These are phyloP conservation scores for Priceomyces castillae DNA, from an alignment of 805 yeast genomes.

Conservation along the genomic window DNA sequence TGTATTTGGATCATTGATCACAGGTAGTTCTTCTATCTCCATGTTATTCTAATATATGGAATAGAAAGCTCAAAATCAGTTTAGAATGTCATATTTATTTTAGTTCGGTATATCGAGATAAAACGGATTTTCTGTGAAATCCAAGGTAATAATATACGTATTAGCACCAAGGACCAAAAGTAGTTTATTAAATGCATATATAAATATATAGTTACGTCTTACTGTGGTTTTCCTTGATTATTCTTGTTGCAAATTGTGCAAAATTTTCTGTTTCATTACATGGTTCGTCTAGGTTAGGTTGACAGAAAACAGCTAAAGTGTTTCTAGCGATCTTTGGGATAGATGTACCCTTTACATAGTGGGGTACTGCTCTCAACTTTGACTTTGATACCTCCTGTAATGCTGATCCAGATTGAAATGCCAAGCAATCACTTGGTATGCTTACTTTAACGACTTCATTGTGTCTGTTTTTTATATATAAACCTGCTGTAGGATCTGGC, in stretches of 20 bases:
- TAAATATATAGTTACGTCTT: too few relatives aligned
- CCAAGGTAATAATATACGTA: too few relatives aligned
- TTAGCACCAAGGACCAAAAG: too few relatives aligned
- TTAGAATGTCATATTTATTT: too few relatives aligned
- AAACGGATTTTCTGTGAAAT: too few relatives aligned
- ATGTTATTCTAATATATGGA: constrained; percentile 3
- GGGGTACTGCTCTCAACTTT: constrained; percentile 56
- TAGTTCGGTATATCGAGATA: too few relatives aligned
- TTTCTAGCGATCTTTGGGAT: constrained; percentile 42
- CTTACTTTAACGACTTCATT: constrained; percentile 47
- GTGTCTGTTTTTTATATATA: constrained; percentile 47
- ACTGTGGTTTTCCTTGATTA: constrained; percentile 40
- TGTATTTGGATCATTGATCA: constrained; percentile 3
- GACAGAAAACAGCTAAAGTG: constrained; percentile 61
- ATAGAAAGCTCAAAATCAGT: neutral
- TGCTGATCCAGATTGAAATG: constrained; percentile 61
- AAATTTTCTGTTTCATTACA: constrained; percentile 47
- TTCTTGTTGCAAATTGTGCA: constrained; percentile 46
- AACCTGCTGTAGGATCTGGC: constrained; percentile 49
- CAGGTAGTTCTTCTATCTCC: constrained; percentile 8
- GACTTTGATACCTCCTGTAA: constrained; percentile 49
- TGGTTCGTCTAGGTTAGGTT: constrained; percentile 51
- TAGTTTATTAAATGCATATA: too few relatives aligned
- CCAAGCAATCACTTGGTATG: constrained; percentile 54
- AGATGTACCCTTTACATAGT: constrained; percentile 48